Percentiles rank a stretch among this genome's conserved stretches.
These are phyloP conservation scores for Madurella fahalii DNA, from an alignment of 2,329 filamentous ascomycete species.

Conservation along the genomic window DNA sequence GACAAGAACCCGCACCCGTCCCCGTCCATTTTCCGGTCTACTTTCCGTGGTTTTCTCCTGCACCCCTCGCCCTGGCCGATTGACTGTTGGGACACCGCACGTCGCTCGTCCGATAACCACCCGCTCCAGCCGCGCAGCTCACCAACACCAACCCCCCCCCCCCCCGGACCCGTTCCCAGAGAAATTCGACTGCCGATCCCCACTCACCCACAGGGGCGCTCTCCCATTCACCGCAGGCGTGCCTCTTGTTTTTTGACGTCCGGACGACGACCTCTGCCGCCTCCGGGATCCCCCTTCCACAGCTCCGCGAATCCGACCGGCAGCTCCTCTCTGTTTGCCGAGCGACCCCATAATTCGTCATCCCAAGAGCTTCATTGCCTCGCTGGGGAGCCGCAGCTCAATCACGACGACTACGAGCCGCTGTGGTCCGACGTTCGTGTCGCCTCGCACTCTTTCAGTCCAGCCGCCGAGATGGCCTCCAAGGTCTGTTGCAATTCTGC, in stretches of 20 bases:
- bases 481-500: constrained; percentile 20
- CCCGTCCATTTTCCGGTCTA: constrained; percentile 1
- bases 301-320: constrained; percentile 12
- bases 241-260: constrained; percentile 6
- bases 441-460: constrained; percentile 1
- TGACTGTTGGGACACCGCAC: constrained; percentile 7
- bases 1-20: constrained; percentile 7
- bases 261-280: constrained; percentile 5
- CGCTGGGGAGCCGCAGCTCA: background rate
- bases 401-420: constrained; percentile 1
- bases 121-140: background rate
- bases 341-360: constrained; percentile 13
- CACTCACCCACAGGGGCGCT: constrained; percentile 13
- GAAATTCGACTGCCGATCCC: constrained; percentile 21
- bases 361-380: constrained; percentile 6
- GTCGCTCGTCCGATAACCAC: constrained; percentile 2
- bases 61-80: constrained; percentile 3
- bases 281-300: constrained; percentile 13
- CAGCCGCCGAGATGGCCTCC: constrained; percentile 20
- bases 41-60: constrained; percentile 9
- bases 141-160: constrained; percentile 6
- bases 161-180: constrained; percentile 5
- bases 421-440: constrained; percentile 1
- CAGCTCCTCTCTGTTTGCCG: constrained; percentile 7
- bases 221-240: constrained; percentile 8